Percentiles rank a stretch among this genome's conserved stretches.
Conservation (phyloP, 371 early-diverging fungal genomes). For the Mucor velutinosus region DNA sequence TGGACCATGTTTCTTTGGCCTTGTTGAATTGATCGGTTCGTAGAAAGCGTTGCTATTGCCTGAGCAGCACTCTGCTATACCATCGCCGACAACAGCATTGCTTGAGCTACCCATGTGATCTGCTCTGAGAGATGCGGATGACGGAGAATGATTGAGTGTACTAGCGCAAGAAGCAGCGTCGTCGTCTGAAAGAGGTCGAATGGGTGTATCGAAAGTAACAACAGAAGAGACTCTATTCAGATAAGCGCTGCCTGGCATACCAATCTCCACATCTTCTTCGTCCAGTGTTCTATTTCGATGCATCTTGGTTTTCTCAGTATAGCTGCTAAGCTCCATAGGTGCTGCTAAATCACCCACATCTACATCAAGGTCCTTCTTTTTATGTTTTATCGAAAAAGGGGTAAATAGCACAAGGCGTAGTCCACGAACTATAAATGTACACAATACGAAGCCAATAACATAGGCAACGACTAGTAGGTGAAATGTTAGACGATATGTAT, state of each 20-base stretch:
- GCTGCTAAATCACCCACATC: neutral
- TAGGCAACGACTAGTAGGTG: conserved; percentile 23
- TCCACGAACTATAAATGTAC: conserved; percentile 21
- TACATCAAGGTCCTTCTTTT: neutral
- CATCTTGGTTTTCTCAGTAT: neutral
- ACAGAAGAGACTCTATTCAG: neutral
- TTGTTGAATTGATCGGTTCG: neutral
- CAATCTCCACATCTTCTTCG: conserved; percentile 12
- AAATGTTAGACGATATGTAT: neutral
- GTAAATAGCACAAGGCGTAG: neutral
- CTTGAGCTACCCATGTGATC: neutral
- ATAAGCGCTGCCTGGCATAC: neutral
- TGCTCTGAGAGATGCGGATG: neutral
- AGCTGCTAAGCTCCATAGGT: neutral
- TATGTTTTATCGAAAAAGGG: neutral
- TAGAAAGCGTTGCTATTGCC: neutral
- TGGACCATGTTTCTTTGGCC: conserved; percentile 16
- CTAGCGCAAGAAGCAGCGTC: conserved; percentile 1
- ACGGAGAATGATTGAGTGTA: neutral
- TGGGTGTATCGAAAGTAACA: neutral
- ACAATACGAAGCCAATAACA: conserved; percentile 8
- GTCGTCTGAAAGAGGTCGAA: neutral
- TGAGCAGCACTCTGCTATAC: neutral
- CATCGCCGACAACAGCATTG: neutral
- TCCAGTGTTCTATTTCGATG: conserved; percentile 1